phyloP scores from a whole-genome alignment of 208 protist genomes.

The Leishmania martiniquensis region DNA sequence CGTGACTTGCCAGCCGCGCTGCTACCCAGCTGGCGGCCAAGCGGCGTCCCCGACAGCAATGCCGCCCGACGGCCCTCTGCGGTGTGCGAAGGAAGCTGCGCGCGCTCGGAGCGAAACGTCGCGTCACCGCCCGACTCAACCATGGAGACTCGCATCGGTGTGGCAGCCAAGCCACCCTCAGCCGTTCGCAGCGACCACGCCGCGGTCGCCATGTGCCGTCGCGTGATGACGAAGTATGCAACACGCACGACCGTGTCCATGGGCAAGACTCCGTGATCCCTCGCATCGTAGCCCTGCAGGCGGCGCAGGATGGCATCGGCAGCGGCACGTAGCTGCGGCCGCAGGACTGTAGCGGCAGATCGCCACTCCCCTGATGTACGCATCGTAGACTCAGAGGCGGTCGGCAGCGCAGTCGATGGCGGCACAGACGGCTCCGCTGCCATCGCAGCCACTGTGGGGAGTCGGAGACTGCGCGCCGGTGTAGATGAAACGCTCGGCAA shows the following conservation, averaged over 20 bases:
- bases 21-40: background rate
- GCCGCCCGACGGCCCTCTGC: background rate
- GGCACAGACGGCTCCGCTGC: background rate
- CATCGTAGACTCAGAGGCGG: background rate
- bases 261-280: slow-evolving; percentile 59
- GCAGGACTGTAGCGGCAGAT: slow-evolving; percentile 8
- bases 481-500: background rate
- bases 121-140: background rate
- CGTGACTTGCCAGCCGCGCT: background rate
- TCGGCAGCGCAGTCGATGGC: slow-evolving; percentile 1
- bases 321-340: slow-evolving; percentile 30
- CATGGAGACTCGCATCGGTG: slow-evolving; percentile 32
- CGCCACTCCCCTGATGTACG: slow-evolving; percentile 12
- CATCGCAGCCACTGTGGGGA: background rate
- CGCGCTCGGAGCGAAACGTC: background rate
- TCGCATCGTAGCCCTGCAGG: slow-evolving; percentile 64
- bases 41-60: slow-evolving; percentile 2
- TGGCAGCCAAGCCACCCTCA: slow-evolving; percentile 22
- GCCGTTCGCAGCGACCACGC: slow-evolving; percentile 32
- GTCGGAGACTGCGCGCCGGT: slow-evolving; percentile 13
- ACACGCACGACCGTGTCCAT: slow-evolving; percentile 68
- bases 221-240: slow-evolving; percentile 40
- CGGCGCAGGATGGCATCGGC: slow-evolving; percentile 56
- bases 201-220: slow-evolving; percentile 23
- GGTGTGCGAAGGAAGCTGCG: background rate